Base-by-base conservation (phyloP, 2,329 filamentous ascomycete genomes). In the Stemphylium beticola region DNA sequence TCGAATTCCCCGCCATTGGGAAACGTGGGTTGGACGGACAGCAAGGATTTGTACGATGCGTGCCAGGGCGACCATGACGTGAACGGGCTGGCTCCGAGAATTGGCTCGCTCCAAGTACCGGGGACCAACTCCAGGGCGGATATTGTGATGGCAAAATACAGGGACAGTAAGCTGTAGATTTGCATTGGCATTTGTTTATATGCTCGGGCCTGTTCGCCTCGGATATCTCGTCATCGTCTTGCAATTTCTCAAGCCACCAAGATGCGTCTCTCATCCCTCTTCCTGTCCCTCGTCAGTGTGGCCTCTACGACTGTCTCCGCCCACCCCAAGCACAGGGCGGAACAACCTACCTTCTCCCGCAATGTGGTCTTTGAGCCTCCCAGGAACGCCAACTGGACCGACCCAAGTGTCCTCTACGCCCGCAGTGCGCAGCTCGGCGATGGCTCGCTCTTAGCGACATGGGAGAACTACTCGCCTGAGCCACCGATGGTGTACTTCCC, bases 391-490 rank as follows among this genome's bases (percentile, higher is more conserved):
- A 69, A 76, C 60, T 82, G 79, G 64, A 79, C 67, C 22, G 70
- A 78, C 34, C 80, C 79, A 0, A 75, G 81, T 12, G 80, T 79
- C 0, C 75, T 83, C 11, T 85, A 84, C 62, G 81, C 82, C 2
- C 80, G 82, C 26, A 81, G 78, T 15, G 76, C 77, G 4, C 74
- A 82, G 40, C 71, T 81, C 46, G 70, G 77, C 15, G 73, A 79
- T 22, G 74, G 77, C 49, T 69, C 73, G 37, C 68, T 84, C 2
- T 77, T 84, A 9, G 78, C 80, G 10, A 84, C 81, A 20, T 84
- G 81, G 81, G 81, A 83, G 60, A 83, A 83, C 67, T 83, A 83
- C 68, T 79, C 71, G 43, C 81, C 71, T 34, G 80, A 77, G 67
- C 77, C 71, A 47, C 78, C 69, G n/a, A 66, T 58, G 42, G 72